These are phyloP conservation scores for Geotrichum histeridarum DNA, from an alignment of 1,139 yeast genomes.

Conservation along the genomic window DNA sequence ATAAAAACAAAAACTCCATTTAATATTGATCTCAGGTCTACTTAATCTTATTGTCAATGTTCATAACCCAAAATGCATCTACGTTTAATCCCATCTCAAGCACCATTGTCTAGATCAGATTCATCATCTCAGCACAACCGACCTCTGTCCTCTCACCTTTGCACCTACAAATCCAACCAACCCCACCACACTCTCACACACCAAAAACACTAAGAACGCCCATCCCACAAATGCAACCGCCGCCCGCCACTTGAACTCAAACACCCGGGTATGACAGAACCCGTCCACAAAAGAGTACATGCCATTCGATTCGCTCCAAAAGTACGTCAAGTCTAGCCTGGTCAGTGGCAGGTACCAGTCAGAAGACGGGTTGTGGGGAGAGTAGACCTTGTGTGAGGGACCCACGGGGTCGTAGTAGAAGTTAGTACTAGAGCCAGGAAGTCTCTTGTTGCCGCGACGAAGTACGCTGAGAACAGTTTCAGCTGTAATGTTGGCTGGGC, in stretches of 20 bases:
- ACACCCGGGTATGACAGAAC: slow-evolving; percentile 25
- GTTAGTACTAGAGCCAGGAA: slow-evolving; percentile 14
- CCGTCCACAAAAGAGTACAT: slow-evolving; percentile 30
- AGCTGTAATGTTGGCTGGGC: neutral
- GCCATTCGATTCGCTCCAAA: slow-evolving; percentile 27
- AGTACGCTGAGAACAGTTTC: neutral
- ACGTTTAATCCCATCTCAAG: too few species aligned
- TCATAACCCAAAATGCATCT: too few species aligned
- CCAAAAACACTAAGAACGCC: slow-evolving; percentile 7
- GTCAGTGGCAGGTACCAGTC: slow-evolving; percentile 24
- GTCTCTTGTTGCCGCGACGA: neutral
- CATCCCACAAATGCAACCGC: slow-evolving; percentile 16
- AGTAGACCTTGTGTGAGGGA: slow-evolving; percentile 21
- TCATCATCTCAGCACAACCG: too few species aligned
- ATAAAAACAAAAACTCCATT: too few species aligned
- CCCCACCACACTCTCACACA: slow-evolving; percentile 7
- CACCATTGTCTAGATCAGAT: too few species aligned
- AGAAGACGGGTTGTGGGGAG: slow-evolving; percentile 22
- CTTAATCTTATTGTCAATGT: too few species aligned
- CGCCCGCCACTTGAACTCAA: slow-evolving; percentile 20
- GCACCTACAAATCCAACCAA: neutral
- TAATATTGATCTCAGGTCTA: too few species aligned
- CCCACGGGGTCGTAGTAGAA: slow-evolving; percentile 26
- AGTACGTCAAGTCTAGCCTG: slow-evolving; percentile 24
- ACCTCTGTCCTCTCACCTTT: neutral